phyloP scores from a whole-genome alignment of 1,284 basidiomycete species.

The Serendipita sp. region DNA sequence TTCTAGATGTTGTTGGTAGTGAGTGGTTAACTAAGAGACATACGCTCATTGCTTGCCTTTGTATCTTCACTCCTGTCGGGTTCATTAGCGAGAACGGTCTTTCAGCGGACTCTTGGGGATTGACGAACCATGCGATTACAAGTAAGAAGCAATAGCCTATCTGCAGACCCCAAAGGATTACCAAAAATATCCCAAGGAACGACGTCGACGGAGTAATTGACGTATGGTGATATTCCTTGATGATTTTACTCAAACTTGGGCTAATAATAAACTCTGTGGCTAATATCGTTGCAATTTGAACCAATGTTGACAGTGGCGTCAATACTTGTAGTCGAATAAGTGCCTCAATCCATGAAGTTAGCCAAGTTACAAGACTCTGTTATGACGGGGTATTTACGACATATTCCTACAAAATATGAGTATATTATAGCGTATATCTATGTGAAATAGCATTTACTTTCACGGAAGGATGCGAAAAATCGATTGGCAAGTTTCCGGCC shows the following conservation, averaged over 20 bases:
- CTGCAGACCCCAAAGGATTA: conserved; percentile 44
- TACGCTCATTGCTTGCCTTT: conserved; percentile 35
- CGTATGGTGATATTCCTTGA: conserved; percentile 40
- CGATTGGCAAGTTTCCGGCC: conserved; percentile 6
- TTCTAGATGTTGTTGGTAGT: conserved; percentile 6
- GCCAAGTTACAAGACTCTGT: neutral
- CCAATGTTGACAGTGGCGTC: conserved; percentile 60
- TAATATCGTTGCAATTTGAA: conserved; percentile 48
- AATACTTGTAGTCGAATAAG: conserved; percentile 53
- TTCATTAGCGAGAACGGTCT: neutral
- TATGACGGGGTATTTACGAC: neutral
- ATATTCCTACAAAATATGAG: neutral
- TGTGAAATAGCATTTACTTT: neutral
- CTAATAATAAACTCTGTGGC: conserved; percentile 40
- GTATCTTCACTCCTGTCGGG: conserved; percentile 39
- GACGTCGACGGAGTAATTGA: conserved; percentile 55
- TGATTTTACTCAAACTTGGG: conserved; percentile 43
- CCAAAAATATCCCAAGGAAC: conserved; percentile 54
- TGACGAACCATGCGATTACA: conserved; percentile 42
- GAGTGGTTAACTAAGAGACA: neutral
- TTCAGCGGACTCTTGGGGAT: neutral
- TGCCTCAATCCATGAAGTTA: conserved; percentile 14
- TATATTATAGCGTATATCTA: too few species aligned
- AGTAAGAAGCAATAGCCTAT: conserved; percentile 72
- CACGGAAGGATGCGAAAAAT: conserved; percentile 5